Conservation (phyloP, 2,329 filamentous ascomycete species). For the Dactylellina leptospora region DNA sequence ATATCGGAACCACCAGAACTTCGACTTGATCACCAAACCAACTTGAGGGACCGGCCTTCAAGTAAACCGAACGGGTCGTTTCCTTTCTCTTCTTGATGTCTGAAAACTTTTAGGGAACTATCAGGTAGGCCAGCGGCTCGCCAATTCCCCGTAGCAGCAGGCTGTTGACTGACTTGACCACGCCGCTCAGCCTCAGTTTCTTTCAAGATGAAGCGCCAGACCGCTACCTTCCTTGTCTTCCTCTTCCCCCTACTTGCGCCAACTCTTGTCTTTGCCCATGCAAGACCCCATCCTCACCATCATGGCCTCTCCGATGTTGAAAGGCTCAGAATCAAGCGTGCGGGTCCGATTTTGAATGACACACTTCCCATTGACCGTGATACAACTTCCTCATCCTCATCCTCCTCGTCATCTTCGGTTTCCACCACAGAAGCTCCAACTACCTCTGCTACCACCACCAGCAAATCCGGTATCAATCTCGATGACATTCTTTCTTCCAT, state of each 20-base stretch:
- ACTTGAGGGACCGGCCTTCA: conserved; percentile 28
- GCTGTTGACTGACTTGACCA: conserved; percentile 1
- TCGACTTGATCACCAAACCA: not conserved
- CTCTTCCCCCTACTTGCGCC: conserved; percentile 47
- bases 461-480: conserved; percentile 18
- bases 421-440: conserved; percentile 31
- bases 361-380: conserved; percentile 5
- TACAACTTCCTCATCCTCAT: not conserved
- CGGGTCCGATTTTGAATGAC: conserved; percentile 22
- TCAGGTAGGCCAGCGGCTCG: conserved; percentile 1
- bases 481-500: conserved; percentile 40
- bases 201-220: conserved; percentile 49
- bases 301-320: conserved; percentile 29
- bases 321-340: conserved; percentile 34
- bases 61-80: conserved; percentile 2
- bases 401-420: conserved; percentile 13
- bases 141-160: not conserved
- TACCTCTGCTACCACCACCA: not conserved
- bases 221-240: conserved; percentile 39
- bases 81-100: conserved; percentile 49
- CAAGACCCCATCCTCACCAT: conserved; percentile 39
- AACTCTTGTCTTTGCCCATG: conserved; percentile 43
- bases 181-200: not conserved
- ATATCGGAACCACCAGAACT: conserved; percentile 23
- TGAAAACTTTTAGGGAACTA: conserved; percentile 2